Evolutionary conservation across 306 rosid genomes (phyloP).

Genomic region (Nissolia schottii): DNA sequence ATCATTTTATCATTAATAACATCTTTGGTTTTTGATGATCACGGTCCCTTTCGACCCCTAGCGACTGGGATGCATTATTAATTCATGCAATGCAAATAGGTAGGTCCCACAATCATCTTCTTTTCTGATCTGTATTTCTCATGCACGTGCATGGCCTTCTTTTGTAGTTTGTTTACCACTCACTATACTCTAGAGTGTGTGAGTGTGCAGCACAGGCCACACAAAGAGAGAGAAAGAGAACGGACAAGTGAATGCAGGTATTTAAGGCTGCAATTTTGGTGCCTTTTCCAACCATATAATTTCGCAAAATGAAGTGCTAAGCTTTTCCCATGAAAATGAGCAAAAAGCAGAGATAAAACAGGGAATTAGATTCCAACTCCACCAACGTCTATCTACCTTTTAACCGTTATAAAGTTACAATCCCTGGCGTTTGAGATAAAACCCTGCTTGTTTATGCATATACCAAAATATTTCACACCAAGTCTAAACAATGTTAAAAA

Average conservation of each 20-base stretch:
- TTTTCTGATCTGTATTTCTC: conserved; percentile 27
- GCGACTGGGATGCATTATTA: background rate
- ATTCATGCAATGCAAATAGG: conserved; percentile 12
- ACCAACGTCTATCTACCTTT: conserved; percentile 14
- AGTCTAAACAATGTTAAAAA: background rate
- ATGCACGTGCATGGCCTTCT: conserved; percentile 41
- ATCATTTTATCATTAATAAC: too few relatives aligned
- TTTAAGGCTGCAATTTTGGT: conserved; percentile 51
- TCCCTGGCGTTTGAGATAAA: background rate
- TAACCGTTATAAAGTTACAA: background rate
- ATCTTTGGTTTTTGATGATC: conserved; percentile 1
- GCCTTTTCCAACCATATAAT: conserved; percentile 44
- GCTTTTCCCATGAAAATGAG: conserved; percentile 51
- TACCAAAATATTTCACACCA: background rate
- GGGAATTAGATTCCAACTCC: conserved; percentile 45
- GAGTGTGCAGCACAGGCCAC: background rate
- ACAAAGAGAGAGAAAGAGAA: background rate
- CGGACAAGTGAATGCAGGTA: conserved; percentile 24
- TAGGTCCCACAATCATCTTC: conserved; percentile 15
- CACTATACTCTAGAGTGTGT: conserved; percentile 3
- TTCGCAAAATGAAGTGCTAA: conserved; percentile 34
- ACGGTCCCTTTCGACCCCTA: background rate
- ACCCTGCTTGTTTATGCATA: background rate
- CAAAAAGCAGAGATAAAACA: conserved; percentile 19
- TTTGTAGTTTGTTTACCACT: conserved; percentile 17